Base-by-base conservation (phyloP, 1,284 basidiomycete genomes). In the Pisolithus thermaeus region DNA sequence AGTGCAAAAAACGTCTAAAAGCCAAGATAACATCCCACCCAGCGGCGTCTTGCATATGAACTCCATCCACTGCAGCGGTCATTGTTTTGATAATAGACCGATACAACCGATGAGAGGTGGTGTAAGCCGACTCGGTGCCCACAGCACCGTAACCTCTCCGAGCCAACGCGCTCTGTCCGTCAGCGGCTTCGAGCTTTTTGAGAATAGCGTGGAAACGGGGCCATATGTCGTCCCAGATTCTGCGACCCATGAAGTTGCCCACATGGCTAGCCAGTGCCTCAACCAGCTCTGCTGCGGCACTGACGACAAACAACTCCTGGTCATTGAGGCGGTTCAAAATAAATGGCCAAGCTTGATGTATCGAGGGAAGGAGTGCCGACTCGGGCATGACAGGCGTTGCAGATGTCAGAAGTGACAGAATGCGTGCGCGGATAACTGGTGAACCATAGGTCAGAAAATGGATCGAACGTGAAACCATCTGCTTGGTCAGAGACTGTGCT, bases 201-300 rank as follows among this genome's bases (percentile, higher is more conserved):
- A 95, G 68, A 51, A 94, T 73, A 4, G 58, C 62, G 38, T 72
- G 72, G 61, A 95, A 89, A 27, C 78, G 79, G 1, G 94, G 94
- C 92, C 93, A 96, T 16, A 92, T 79, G 57, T 96, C 90, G 57
- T 95, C 90, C 78, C 92, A 86, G 18, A 97, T 78, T 47, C 87
- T 75, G 28, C 81, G 74, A 44, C 78, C 79, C 87, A 97, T 92
- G 70, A 91, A 95, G 48, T 80, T 80, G 14, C 92, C 92, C 20
- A 84, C 80, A 58, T 88, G 74, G 35, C 61, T 69, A 0, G 82
- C 78, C 25, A 97, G 73, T 0, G 79, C 69, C 54, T 89, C 87
- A 16, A 96, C 70, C 32, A 95, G 72, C 2, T 68, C 71, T 1
- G 85, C 83, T 0, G 90, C 84, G 38, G 86, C 85, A 52, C 79